phyloP scores from a whole-genome alignment of 345 rosid species.

The Sonneratia alba region DNA sequence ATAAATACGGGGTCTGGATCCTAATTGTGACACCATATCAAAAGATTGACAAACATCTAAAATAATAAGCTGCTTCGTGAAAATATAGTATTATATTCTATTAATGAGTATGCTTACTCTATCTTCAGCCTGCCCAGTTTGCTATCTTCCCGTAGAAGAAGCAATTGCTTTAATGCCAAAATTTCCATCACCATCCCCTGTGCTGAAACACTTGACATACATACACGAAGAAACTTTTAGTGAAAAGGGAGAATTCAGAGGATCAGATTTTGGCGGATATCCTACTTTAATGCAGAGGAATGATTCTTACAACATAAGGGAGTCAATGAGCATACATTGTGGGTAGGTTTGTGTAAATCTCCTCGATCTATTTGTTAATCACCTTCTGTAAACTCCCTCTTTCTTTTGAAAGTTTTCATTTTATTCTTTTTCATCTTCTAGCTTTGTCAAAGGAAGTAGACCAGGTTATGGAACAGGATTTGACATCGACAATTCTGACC shows the following conservation, averaged over 20 bases:
- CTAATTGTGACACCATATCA: background rate
- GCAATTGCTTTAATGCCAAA: slow-evolving; percentile 83
- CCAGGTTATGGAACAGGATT: slow-evolving; percentile 79
- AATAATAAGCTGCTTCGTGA: background rate
- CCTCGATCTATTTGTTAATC: slow-evolving; percentile 3
- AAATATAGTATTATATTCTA: background rate
- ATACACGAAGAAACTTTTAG: slow-evolving; percentile 54
- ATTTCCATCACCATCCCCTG: slow-evolving; percentile 73
- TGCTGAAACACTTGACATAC: slow-evolving; percentile 62
- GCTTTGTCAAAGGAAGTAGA: slow-evolving; percentile 82
- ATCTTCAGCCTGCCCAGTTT: slow-evolving; percentile 87
- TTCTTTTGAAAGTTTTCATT: background rate
- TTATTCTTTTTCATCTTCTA: slow-evolving; percentile 13
- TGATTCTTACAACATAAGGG: slow-evolving; percentile 74
- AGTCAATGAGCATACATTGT: slow-evolving; percentile 78
- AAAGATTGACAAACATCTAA: background rate
- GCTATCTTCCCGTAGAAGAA: slow-evolving; percentile 94
- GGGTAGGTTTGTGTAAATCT: slow-evolving; percentile 47
- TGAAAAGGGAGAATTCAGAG: slow-evolving; percentile 73
- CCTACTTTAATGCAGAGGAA: slow-evolving; percentile 74
- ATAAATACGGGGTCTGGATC: background rate
- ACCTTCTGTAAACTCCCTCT: background rate
- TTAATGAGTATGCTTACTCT: background rate
- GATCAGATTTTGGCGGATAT: slow-evolving; percentile 96
- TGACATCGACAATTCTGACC: slow-evolving; percentile 75